Evolutionary conservation across 106 monocot species (phyloP).

Genomic region (Chionographis japonica): DNA sequence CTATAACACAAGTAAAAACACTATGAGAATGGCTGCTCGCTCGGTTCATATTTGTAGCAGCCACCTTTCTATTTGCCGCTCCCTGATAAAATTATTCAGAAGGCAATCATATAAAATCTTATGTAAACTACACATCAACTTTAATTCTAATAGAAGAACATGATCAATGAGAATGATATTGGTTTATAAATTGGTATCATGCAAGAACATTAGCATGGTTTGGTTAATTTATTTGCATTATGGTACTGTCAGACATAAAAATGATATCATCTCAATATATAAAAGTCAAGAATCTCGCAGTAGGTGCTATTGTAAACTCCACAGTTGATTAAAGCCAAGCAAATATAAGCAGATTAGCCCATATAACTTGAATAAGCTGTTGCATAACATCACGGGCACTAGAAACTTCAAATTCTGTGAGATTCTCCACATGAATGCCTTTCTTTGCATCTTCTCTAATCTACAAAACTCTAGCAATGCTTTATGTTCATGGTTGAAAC

Average conservation of each 20-base stretch:
- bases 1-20: slow-evolving; percentile 92
- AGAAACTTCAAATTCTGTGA: slow-evolving; percentile 80
- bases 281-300: too few species aligned
- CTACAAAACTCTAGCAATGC: slow-evolving; percentile 27
- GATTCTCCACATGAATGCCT: slow-evolving; percentile 91
- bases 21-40: slow-evolving; percentile 97
- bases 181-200: too few species aligned
- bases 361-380: slow-evolving; percentile 92
- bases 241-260: too few species aligned
- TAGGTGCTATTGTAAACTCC: too few species aligned
- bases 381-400: slow-evolving; percentile 92
- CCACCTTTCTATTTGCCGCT: slow-evolving; percentile 89
- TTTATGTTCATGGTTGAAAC: background rate
- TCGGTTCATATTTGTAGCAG: slow-evolving; percentile 91
- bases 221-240: too few species aligned
- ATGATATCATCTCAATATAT: too few species aligned
- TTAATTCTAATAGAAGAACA: background rate
- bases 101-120: background rate
- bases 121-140: background rate
- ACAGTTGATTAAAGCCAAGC: too few species aligned
- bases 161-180: too few species aligned
- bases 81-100: slow-evolving; percentile 36
- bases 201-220: too few species aligned
- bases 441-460: slow-evolving; percentile 89
- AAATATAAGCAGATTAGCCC: too few species aligned